Conservation (phyloP, 768 basidiomycete species). For the Cyathus striatus region DNA sequence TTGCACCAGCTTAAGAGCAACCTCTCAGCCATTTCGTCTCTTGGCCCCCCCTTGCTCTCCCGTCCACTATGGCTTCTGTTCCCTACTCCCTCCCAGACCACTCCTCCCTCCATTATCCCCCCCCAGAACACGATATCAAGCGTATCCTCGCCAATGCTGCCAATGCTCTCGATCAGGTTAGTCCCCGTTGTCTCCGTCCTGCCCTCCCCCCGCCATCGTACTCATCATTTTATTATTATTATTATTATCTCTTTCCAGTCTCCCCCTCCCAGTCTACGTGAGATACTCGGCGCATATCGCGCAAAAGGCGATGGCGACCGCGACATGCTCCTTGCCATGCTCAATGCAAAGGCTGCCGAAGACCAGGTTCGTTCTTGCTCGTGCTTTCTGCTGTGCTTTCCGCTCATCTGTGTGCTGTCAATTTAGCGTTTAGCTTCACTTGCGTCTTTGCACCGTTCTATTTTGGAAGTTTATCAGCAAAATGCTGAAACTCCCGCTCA, state of each 20-base stretch:
- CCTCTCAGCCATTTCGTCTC: conserved; percentile 27
- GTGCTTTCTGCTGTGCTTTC: too few relatives aligned
- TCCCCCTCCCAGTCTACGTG: conserved; percentile 77
- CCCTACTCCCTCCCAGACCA: conserved; percentile 22
- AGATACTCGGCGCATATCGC: conserved; percentile 83
- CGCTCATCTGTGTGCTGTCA: too few relatives aligned
- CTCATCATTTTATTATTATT: conserved; percentile 13
- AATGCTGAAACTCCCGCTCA: conserved; percentile 17
- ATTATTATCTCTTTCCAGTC: too few relatives aligned
- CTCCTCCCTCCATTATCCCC: conserved; percentile 18
- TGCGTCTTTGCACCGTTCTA: conserved; percentile 63
- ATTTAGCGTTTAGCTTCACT: conserved; percentile 68
- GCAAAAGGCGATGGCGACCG: conserved; percentile 88
- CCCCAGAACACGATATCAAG: conserved; percentile 23
- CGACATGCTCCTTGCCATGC: conserved; percentile 85
- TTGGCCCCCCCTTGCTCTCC: conserved; percentile 32
- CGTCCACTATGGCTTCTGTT: conserved; percentile 28
- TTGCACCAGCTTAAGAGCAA: conserved; percentile 40
- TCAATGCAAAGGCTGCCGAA: conserved; percentile 89
- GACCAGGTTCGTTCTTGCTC: conserved; percentile 63
- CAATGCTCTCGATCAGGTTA: conserved; percentile 38
- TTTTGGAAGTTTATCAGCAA: conserved; percentile 57
- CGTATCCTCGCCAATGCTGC: conserved; percentile 33
- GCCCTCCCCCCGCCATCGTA: conserved; percentile 9
- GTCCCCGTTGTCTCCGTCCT: conserved; percentile 11